Percentiles rank a stretch among this genome's conserved stretches.
These are phyloP conservation scores for Plasmodium sp. DNA, from an alignment of 169 alveolate genomes.

Conservation along the genomic window DNA sequence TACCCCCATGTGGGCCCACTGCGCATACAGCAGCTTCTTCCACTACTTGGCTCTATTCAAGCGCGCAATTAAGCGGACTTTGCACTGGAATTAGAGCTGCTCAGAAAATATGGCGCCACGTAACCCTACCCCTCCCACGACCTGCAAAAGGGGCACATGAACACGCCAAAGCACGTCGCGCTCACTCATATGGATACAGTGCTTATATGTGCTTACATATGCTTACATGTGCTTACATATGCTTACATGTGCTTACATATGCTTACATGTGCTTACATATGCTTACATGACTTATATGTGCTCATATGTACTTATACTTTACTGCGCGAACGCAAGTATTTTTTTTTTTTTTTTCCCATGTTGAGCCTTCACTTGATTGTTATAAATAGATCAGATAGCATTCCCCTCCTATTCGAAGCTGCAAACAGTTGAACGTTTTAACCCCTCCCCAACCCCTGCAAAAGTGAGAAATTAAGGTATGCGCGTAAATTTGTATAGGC, in stretches of 20 bases:
- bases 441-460: background rate
- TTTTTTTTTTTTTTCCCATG: background rate
- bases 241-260: background rate
- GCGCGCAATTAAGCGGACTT: background rate
- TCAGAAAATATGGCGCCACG: background rate
- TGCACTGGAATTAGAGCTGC: background rate
- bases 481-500: background rate
- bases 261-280: no score
- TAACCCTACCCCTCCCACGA: background rate
- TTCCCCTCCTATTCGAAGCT: background rate
- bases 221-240: no score
- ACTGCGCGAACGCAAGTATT: background rate
- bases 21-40: background rate
- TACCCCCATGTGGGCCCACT: background rate
- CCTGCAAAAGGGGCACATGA: background rate
- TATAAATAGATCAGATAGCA: background rate
- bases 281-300: no score
- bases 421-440: background rate
- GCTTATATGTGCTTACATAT: no score
- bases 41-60: background rate
- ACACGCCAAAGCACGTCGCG: background rate
- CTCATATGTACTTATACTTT: background rate
- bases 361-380: background rate
- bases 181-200: background rate
- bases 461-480: background rate